A percentile compares a stretch with the other conserved stretches of the same genome.
phyloP scores from a whole-genome alignment of 441 rosid species.

The Mallotus japonicus region DNA sequence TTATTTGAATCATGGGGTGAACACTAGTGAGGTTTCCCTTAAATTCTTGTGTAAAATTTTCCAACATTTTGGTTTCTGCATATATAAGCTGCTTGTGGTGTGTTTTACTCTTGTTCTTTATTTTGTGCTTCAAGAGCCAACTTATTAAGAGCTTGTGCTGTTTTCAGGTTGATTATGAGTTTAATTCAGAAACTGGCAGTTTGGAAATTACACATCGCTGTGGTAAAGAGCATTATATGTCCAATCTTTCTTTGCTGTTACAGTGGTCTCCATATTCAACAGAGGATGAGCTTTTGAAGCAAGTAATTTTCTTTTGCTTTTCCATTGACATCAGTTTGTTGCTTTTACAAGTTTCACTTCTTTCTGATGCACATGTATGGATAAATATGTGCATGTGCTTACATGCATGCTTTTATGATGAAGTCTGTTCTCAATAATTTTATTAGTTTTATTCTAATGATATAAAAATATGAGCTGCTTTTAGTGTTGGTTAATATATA shows the following conservation, averaged over 20 bases:
- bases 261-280: conserved; percentile 91
- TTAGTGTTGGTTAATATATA: neutral
- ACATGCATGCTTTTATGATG: neutral
- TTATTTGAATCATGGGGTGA: neutral
- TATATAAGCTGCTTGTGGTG: neutral
- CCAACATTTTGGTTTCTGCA: neutral
- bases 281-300: conserved; percentile 83
- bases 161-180: conserved; percentile 78
- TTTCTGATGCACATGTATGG: neutral
- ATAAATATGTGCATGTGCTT: neutral
- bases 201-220: conserved; percentile 36
- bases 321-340: neutral
- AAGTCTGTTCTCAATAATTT: neutral
- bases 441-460: neutral
- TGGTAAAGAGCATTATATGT: conserved; percentile 48
- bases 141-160: conserved; percentile 13
- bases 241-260: conserved; percentile 67
- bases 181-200: conserved; percentile 38
- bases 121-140: neutral
- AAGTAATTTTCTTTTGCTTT: conserved; percentile 42
- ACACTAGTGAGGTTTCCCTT: too few species aligned
- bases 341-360: neutral
- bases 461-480: neutral
- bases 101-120: neutral
- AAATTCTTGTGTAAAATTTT: neutral